Evolutionary conservation across 371 early-diverging fungal species (phyloP), one percentile per base, ranked within the genome.

Genomic region (Rhizopus stolonifer): DNA sequence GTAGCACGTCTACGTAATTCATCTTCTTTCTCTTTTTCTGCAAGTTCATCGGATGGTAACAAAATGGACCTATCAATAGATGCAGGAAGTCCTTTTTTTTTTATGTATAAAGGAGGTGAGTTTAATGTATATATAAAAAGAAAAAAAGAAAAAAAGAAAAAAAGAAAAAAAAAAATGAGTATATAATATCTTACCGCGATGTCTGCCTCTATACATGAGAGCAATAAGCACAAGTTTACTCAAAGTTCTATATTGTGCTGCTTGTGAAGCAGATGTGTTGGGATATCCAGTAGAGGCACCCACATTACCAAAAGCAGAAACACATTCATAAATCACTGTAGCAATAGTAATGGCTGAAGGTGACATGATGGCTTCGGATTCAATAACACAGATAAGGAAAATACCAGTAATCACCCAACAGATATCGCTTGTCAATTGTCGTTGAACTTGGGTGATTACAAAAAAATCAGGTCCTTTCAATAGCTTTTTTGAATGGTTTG

Each of bases 1-100:
- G n/a, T n/a, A n/a, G 49, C 51, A 39, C 68, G 23, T 65, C 69
- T 57, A 57, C 58, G 54, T 18, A 53, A 23, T 14, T 61, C 55
- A 21, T 64, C 55, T 46, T 69, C 61, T 49, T 56, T 58, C 54
- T 69, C 69, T 11, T 58, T 61, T 42, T 61, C 38, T n/a, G 56
- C 61, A 18, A 64, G 31, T 40, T 56, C 38, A 33, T 65, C 77
- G 15, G 73, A 72, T 9, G 77, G 77, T 22, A 76, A 49, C 15
- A 76, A 44, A 10, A 76, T 69, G 24, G 77, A 72, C 26, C 77
- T 61, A 65, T 76, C 77, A 49, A 76, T 76, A 22, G 72, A 64
- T 3, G 68, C 68, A 11, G 77, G 77, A 10, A 76, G 48, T 29
- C 72, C 74, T 74, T n/a, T n/a, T n/a, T n/a, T n/a, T n/a, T n/a